phyloP scores from a whole-genome alignment of 225 moss, liverwort and hornwort species.

The Rhytidiadelphus loreus region DNA sequence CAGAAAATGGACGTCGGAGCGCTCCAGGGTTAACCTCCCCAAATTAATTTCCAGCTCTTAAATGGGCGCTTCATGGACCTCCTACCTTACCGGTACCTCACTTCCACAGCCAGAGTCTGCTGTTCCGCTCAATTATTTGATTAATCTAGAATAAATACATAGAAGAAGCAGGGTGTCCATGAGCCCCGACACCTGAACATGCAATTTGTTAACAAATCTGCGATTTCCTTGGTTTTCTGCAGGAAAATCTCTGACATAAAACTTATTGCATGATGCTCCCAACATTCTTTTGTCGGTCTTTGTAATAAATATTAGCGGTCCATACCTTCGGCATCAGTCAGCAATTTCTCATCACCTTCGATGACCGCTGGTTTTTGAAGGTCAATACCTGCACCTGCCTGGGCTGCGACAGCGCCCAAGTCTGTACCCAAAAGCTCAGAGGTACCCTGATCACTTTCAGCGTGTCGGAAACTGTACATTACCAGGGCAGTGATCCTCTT shows the following conservation, averaged over 20 bases:
- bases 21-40: too few species aligned
- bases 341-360: neutral
- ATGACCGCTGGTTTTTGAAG: neutral
- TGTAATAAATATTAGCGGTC: neutral
- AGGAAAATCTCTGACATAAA: neutral
- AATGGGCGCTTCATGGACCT: too few species aligned
- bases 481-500: slow-evolving; percentile 40
- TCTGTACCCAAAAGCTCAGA: neutral
- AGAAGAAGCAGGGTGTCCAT: neutral
- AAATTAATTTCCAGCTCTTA: neutral
- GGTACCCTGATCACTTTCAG: neutral
- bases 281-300: neutral
- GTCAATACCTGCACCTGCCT: slow-evolving; percentile 3
- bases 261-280: neutral
- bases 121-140: neutral
- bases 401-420: neutral
- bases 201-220: neutral
- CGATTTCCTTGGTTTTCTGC: neutral
- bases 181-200: neutral
- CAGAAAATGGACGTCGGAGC: too few species aligned
- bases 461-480: neutral
- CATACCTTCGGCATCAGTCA: neutral
- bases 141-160: neutral
- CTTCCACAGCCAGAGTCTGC: neutral
- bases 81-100: neutral